Conservation (phyloP, 345 rosid genomes). For the Citrus cavaleriei region DNA sequence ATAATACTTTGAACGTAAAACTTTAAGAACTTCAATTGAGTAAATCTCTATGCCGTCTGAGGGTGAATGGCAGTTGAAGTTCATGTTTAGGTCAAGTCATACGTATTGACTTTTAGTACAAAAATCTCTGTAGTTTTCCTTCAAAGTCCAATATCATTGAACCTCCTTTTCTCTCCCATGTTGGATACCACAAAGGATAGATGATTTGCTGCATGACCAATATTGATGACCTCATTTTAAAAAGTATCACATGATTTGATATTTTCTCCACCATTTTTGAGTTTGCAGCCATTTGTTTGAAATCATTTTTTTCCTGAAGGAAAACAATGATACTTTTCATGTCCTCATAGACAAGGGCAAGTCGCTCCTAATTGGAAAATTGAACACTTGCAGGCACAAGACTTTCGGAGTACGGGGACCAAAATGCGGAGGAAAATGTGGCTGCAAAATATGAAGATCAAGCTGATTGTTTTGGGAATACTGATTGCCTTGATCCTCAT, state of each 20-base stretch:
- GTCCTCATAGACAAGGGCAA: not conserved
- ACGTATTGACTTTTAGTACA: not conserved
- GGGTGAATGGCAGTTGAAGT: not conserved
- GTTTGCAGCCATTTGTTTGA: not conserved
- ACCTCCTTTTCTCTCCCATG: not conserved
- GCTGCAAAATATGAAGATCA: conserved; percentile 45
- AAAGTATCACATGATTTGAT: not conserved
- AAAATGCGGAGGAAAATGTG: conserved; percentile 45
- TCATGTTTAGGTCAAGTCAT: not conserved
- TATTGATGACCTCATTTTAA: not conserved
- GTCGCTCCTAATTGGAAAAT: not conserved
- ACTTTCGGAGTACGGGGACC: conserved; percentile 31
- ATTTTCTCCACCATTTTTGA: not conserved
- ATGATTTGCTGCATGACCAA: not conserved
- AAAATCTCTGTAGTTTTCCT: not conserved
- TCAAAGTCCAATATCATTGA: not conserved
- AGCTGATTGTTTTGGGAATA: conserved; percentile 41
- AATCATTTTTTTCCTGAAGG: not conserved
- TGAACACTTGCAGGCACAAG: conserved; percentile 30
- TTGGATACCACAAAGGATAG: not conserved
- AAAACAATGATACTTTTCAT: not conserved
- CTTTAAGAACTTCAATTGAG: not conserved
- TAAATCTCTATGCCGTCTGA: not conserved
- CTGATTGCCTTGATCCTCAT: conserved; percentile 40
- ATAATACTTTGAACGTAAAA: not conserved